Evolutionary conservation across 1,284 basidiomycete genomes (phyloP), one percentile per base, ranked within the genome.

Genomic region (Stygiomarasmius scandens): DNA sequence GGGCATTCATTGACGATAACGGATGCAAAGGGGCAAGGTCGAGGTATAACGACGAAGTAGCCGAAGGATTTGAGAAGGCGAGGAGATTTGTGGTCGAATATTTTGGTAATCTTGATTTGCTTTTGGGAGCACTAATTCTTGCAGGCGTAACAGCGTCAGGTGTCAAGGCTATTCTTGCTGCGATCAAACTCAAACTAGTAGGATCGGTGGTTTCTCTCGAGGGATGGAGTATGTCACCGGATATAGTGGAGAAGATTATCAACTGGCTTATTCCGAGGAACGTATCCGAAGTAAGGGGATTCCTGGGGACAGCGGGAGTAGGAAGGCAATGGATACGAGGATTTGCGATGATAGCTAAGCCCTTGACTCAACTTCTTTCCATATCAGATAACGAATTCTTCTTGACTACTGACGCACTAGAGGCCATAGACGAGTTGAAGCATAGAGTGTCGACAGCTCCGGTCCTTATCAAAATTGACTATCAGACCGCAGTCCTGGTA

Each of bases 131-230:
- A 0, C 58, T 71, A 9, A 64, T 65, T 0, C 56, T 46, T 0
- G 66, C 68, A 0, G 71, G 71, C 0, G 61, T 73, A 3, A 74
- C 68, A 0, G 66, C 66, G 0, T 73, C 68, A 1, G 71, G 70
- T 8, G 29, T 44, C 44, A 74, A 73, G 56, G 43, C 68, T 0
- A 54, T 66, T 3, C 54, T 68, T 0, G 69, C 66, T 0, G 63
- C 64, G 0, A 64, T 68, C 0, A 11, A 49, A 0, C 58, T 74
- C 0, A 44, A 61, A 0, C 69, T 74, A 12, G 71, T 73, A 5
- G 68, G 71, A 0, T 52, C 66, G 0, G 49, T 70, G 0, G 71
- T 74, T 0, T 68, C 67, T 0, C 36, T 56, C 0, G 67, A 71
- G 12, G 71, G 74, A 1, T 71, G 69, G 70, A 66, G 64, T n/a